Base-by-base conservation (phyloP, 2,329 filamentous ascomycete species). In the Hymenoscyphus repandus region DNA sequence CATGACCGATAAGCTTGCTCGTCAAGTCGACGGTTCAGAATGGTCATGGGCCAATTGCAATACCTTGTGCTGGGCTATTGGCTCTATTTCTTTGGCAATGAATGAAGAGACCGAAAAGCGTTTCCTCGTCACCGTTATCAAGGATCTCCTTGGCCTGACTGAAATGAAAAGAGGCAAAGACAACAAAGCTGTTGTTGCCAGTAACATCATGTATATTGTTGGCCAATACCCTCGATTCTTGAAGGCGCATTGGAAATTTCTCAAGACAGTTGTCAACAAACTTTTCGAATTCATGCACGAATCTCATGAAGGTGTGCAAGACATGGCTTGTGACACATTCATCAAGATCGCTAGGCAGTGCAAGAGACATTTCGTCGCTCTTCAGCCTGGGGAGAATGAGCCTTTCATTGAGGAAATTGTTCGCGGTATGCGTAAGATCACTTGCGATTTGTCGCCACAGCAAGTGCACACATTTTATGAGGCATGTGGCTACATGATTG, bases 31-130 rank as follows among this genome's bases (percentile, higher is more conserved):
- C 67, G 90, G 90, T 18, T 79, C 81, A 2, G 95, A 99, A 71
- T 99, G 93, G 93, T 99, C 95, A 6, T 99, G 93, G 93, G 89
- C 91, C 57, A 99, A 99, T 74, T 99, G 93, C 82, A 99, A 99
- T 72, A 96, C 95, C 5, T 82, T 99, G 44, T 99, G 93, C 77
- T 99, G 93, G 93, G 93, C 93, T 30, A 99, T 99, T 62, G 93
- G 93, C 37, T 99, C 93, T 10, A 99, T 99, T 61, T 99, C 95
- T 1, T 82, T 96, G 50, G 93, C 93, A 47, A 99, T 99, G 93
- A 99, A 96, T 66, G 93, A 99, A 67, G 93, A 99, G 70, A 99
- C 93, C 0, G 93, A 99, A 72, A 99, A 99, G 76, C 83, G 93
- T 10, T 99, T 99, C 76, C 75, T 99, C 38, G 93, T 99, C 45